A percentile compares a stretch with the other conserved stretches of the same genome.
Conservation (phyloP, 345 rosid species). For the Dimocarpus longan region DNA sequence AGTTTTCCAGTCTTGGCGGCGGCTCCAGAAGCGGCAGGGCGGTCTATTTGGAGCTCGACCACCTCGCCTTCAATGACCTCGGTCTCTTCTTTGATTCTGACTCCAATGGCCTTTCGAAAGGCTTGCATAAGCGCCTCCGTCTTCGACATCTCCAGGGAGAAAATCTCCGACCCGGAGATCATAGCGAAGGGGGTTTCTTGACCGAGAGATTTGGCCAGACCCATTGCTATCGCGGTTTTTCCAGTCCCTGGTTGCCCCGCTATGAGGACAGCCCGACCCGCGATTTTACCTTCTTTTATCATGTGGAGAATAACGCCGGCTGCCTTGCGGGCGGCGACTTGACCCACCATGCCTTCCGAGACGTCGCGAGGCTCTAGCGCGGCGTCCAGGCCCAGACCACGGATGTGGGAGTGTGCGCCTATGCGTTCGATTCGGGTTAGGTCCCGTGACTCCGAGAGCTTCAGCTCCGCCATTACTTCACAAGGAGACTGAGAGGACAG, state of each 20-base stretch:
- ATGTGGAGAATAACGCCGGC: conserved; percentile 95
- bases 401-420: conserved; percentile 97
- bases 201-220: conserved; percentile 96
- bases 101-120: conserved; percentile 84
- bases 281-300: conserved; percentile 87
- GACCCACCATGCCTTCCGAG: conserved; percentile 26
- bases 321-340: conserved; percentile 85
- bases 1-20: conserved; percentile 91
- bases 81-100: conserved; percentile 87
- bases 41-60: conserved; percentile 84
- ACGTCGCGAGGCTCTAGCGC: conserved; percentile 74
- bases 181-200: conserved; percentile 92
- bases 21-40: conserved; percentile 76
- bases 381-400: conserved; percentile 91
- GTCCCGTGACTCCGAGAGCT: conserved; percentile 75
- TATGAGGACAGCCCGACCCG: conserved; percentile 84
- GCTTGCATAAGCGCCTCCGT: conserved; percentile 92
- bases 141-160: conserved; percentile 92
- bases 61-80: conserved; percentile 95
- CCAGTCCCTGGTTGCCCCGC: conserved; percentile 99
- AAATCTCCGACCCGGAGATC: conserved; percentile 87
- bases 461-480: conserved; percentile 68
- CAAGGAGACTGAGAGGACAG: neutral
- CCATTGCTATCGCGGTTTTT: conserved; percentile 97
- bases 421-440: conserved; percentile 92